phyloP scores from a whole-genome alignment of 345 rosid species.

The Raphanus sativus region DNA sequence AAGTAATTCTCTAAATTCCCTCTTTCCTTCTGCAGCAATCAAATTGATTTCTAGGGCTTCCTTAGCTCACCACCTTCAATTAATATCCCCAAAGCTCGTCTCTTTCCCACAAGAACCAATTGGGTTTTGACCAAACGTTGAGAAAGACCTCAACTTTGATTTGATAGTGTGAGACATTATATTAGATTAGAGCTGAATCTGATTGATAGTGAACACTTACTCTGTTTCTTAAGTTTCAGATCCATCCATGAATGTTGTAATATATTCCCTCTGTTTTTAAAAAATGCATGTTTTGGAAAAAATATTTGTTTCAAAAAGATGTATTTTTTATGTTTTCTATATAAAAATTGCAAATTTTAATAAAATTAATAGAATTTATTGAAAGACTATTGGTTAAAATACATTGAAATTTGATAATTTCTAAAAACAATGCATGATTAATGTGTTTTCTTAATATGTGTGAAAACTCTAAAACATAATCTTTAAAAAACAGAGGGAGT shows the following conservation, averaged over 20 bases:
- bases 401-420: no score
- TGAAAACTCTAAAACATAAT: no score
- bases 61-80: not conserved
- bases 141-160: not conserved
- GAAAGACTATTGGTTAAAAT: no score
- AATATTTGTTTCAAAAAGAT: no score
- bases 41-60: conserved; percentile 26
- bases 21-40: not conserved
- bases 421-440: no score
- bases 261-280: no score
- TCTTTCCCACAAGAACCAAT: not conserved
- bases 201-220: not conserved
- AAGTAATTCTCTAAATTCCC: conserved; percentile 52
- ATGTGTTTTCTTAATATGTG: no score
- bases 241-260: not conserved
- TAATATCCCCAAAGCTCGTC: not conserved
- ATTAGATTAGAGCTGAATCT: not conserved
- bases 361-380: no score
- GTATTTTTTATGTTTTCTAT: no score
- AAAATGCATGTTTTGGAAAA: no score
- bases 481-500: no score
- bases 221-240: not conserved
- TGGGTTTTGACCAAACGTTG: not conserved
- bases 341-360: no score
- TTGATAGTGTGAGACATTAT: not conserved